Evolutionary conservation across 2,329 filamentous ascomycete species (phyloP), one percentile per base, ranked within the genome.

Genomic region (Seiridium cupressi): DNA sequence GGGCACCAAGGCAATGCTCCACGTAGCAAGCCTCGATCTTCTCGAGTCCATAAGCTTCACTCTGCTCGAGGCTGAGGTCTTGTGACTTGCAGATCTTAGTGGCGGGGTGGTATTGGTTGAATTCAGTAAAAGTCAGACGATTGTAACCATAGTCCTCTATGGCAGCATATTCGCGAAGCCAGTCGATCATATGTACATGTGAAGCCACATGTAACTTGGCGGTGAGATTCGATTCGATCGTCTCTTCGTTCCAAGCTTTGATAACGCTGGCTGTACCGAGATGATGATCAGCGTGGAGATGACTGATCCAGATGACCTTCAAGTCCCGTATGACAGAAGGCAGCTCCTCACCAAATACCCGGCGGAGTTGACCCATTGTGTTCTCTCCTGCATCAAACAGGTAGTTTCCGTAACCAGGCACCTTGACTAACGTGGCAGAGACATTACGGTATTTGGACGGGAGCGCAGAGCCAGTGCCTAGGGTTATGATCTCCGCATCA

Each of bases 401-500:
- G 70, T 97, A 96, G 72, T 86, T 93, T n/a, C 95, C 95, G 66
- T 88, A 84, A 3, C 88, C 90, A 5, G 95, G 95, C 3, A 97
- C 89, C 11, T 91, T 85, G 49, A 99, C 77, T 4, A 99, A 80
- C 0, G 93, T 97, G 2, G 89, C 88, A 9, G 94, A 97, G 26
- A 99, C 95, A 72, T 98, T 99, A 68, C 95, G 90, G 74, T 97
- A 95, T 72, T 96, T 96, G 40, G 92, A 96, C 1, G 95, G 95
- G 13, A 90, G 73, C 0, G 94, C 91, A 3, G 94, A 98, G 7
- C 95, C 95, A 3, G 95, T 99, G 5, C 95, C 95, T 0, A 99
- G 84, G 1, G 93, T 87, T 44, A 93, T 89, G 54, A 99, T 86
- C 73, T 97, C 93, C 0, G 89, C 86, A 67, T 97, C 89, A 40